These are phyloP conservation scores for Phytopythium montanum DNA, from an alignment of 352 stramenopile genomes.

Conservation along the genomic window DNA sequence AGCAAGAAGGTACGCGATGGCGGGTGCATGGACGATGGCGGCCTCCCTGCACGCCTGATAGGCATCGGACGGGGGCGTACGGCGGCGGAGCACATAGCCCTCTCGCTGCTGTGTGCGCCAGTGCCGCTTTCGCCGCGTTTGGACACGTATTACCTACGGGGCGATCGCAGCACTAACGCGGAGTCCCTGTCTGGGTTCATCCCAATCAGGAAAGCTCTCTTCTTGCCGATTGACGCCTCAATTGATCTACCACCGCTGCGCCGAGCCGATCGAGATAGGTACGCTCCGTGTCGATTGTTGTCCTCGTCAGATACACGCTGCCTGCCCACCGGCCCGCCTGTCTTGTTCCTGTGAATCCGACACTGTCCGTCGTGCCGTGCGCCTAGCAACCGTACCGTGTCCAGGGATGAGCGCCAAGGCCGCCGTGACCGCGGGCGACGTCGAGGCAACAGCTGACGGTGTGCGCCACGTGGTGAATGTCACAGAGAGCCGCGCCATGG, in stretches of 20 bases:
- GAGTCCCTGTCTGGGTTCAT: not conserved
- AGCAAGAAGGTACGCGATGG: conserved; percentile 5
- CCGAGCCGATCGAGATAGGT: not conserved
- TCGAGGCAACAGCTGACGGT: conserved; percentile 70
- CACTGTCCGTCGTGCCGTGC: conserved; percentile 3
- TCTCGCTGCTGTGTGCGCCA: not conserved
- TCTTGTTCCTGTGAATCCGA: not conserved
- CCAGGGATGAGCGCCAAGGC: conserved; percentile 53
- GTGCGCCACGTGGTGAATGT: conserved; percentile 70
- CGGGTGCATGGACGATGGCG: too few species aligned
- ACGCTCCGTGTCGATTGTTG: not conserved
- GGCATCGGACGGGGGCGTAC: not conserved
- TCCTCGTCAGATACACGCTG: not conserved
- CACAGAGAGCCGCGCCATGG: conserved; percentile 56
- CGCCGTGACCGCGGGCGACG: conserved; percentile 61
- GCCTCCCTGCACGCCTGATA: not conserved
- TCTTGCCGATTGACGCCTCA: not conserved
- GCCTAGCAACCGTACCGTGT: conserved; percentile 4
- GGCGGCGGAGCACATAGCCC: not conserved
- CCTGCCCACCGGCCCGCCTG: not conserved
- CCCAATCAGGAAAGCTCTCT: not conserved
- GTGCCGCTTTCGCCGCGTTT: not conserved
- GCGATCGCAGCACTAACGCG: not conserved
- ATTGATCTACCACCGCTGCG: not conserved
- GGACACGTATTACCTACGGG: not conserved